Evolutionary conservation across 352 stramenopile genomes (phyloP), one percentile per base, ranked within the genome.

Genomic region (Globisporangium radiosum): DNA sequence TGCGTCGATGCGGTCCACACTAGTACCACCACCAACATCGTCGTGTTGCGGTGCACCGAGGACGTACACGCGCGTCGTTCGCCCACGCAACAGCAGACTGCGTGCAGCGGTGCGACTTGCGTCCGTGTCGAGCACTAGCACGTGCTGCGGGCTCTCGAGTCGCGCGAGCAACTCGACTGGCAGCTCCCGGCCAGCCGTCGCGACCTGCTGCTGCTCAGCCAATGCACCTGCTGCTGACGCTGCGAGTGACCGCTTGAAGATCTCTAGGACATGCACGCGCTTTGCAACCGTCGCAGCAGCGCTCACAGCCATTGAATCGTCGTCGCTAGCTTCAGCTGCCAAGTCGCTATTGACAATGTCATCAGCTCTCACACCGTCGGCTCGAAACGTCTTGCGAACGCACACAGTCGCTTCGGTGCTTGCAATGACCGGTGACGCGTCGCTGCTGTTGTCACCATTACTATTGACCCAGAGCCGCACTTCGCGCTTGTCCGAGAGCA

Each of bases 401-500:
- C 80, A 90, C 7, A 79, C 80, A 59, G 88, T 90, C 56, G 80
- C 79, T 37, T 73, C 62, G 39, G 63, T 66, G 36, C 71, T 59
- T 14, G 57, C 45, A 36, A 69, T 64, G 8, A 39, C 58, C 57
- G 8, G 68, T 50, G 47, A 49, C n/a, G 43, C 6, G 14, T 42
- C 2, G 47, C 44, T 15, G 44, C 44, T 49, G 15, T 60, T 43
- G 19, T 56, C 60, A 25, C 25, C 1, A 25, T 25, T 2, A 25
- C 25, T 25, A 7, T 64, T 64, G 38, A 74, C 47, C 73, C 73
- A 85, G 13, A 85, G 57, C 5, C 75, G 72, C 65, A 92, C 78
- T 71, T 93, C 84, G 10, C 84, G 70, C 61, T 93, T 81, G 54
- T 85, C 72, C 3, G 84, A 91, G 1, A 91, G 70, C 44, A 93